Base-by-base conservation (phyloP, 495 filamentous ascomycete genomes). In the Penicillium goetzii region DNA sequence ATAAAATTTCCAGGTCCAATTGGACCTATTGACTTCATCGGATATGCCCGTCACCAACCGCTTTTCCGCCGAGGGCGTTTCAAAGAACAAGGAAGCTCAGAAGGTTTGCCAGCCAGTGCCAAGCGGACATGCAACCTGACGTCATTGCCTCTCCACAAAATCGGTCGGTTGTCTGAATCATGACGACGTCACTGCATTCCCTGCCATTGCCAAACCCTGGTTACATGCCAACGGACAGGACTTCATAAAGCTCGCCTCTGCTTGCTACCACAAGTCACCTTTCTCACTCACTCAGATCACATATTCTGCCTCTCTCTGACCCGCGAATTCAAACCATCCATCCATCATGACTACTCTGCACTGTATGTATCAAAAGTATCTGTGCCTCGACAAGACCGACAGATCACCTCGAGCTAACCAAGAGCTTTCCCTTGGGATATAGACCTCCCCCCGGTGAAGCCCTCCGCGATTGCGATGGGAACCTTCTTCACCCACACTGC, bases 401-500 rank as follows among this genome's bases (percentile, higher is more conserved):
- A 26, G 40, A 43, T 21, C 45, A 4, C 50, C 30, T 38, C 15
- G n/a, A 66, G 26, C 40, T 50, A 64, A 59, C 33, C 60, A 40
- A n/a, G 17, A 49, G 32, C 21, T 3, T 47, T 28, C 32, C 14
- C 10, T 47, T 28, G 25, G 25, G 12, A 30, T 26, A 19, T 57
- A 96, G 92, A 97, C 73, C 87, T 99, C 62, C 95, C 95, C 68
- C 85, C 95, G 47, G 95, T 99, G 71, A 98, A 97, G 88, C 95
- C 95, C 54, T 97, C 94, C 54, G 95, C 95, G 64, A 96, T 99
- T 72, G 95, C 94, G 66, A 86, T 97, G 68, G 95, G 95, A 77
- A 96, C 95, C 43, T 76, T 92, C 76, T 99, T 97, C 87, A 97
- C 90, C 83, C 94, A 99, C 80, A 88, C 85, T 62, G 85, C 85